These are phyloP conservation scores for Polyporus arcularius DNA, from an alignment of 768 basidiomycete genomes.

Conservation along the genomic window DNA sequence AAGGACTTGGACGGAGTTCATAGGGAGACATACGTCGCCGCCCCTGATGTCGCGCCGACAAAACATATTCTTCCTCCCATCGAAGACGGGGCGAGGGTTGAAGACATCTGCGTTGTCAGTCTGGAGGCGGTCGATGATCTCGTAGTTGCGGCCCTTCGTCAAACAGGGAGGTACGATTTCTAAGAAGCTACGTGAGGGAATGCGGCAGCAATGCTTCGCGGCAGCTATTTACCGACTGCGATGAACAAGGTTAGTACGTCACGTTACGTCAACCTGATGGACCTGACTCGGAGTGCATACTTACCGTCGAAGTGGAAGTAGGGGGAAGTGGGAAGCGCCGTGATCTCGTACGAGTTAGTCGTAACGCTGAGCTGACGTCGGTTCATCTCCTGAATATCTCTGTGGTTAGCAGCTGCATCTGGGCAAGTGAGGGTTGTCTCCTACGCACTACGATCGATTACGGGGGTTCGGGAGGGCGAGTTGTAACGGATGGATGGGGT, in stretches of 20 bases:
- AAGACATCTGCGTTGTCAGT: slow-evolving; percentile 8
- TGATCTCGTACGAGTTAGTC: slow-evolving; percentile 37
- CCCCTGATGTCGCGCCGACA: not conserved
- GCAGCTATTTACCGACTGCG: slow-evolving; percentile 10
- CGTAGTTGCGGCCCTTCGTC: slow-evolving; percentile 5
- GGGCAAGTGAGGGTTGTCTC: not conserved
- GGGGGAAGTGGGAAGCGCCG: slow-evolving; percentile 21
- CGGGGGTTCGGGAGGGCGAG: not conserved
- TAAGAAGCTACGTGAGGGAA: not conserved
- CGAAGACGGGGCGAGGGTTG: slow-evolving; percentile 17
- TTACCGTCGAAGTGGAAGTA: slow-evolving; percentile 26
- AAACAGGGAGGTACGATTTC: slow-evolving; percentile 1
- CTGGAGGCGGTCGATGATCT: slow-evolving; percentile 17
- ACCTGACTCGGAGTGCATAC: not conserved
- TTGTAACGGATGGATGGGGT: not conserved
- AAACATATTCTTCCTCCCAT: slow-evolving; percentile 21
- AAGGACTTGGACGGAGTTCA: too few relatives aligned
- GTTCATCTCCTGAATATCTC: not conserved
- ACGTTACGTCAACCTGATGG: not conserved
- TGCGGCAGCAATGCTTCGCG: not conserved
- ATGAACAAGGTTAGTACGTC: not conserved
- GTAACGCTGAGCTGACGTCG: slow-evolving; percentile 23
- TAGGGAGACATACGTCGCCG: slow-evolving; percentile 1
- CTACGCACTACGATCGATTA: too few relatives aligned
- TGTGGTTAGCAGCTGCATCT: not conserved